phyloP scores from a whole-genome alignment of 2,329 filamentous ascomycete species.

The Xenosphaeropsis pyriputrescens region DNA sequence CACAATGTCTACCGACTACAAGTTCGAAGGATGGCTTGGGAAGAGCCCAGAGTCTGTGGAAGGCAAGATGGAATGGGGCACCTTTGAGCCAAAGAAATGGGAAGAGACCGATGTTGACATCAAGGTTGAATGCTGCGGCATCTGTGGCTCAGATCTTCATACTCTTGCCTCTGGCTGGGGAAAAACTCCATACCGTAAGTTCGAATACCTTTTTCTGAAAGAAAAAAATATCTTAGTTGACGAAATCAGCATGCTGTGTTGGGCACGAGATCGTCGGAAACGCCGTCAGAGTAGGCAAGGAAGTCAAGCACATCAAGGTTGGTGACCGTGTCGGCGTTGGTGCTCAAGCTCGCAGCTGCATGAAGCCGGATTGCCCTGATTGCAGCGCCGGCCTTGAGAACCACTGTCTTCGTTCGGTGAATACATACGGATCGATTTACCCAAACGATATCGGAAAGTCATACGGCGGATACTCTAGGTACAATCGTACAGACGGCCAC shows the following conservation, averaged over 20 bases:
- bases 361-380: constrained; percentile 13
- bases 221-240: too few relatives aligned
- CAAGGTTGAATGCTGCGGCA: constrained; percentile 28
- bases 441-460: constrained; percentile 8
- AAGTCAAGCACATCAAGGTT: constrained; percentile 9
- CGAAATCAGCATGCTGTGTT: constrained; percentile 3
- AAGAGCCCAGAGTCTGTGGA: constrained; percentile 10
- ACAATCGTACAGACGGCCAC: constrained; percentile 34
- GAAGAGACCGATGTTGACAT: constrained; percentile 28
- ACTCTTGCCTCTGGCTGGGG: constrained; percentile 9
- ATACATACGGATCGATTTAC: constrained; percentile 1
- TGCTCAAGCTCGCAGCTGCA: constrained; percentile 19
- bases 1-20: constrained; percentile 4
- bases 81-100: constrained; percentile 17
- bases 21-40: constrained; percentile 18
- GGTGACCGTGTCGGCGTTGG: constrained; percentile 22
- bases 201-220: too few relatives aligned
- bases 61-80: constrained; percentile 14
- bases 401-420: constrained; percentile 9
- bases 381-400: constrained; percentile 23
- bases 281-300: constrained; percentile 13
- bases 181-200: too few relatives aligned
- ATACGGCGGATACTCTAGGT: constrained; percentile 11
- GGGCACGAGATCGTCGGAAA: constrained; percentile 20
- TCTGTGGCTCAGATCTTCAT: constrained; percentile 21